Base-by-base conservation (phyloP, 2,329 filamentous ascomycete species). In the Tolypocladium album region DNA sequence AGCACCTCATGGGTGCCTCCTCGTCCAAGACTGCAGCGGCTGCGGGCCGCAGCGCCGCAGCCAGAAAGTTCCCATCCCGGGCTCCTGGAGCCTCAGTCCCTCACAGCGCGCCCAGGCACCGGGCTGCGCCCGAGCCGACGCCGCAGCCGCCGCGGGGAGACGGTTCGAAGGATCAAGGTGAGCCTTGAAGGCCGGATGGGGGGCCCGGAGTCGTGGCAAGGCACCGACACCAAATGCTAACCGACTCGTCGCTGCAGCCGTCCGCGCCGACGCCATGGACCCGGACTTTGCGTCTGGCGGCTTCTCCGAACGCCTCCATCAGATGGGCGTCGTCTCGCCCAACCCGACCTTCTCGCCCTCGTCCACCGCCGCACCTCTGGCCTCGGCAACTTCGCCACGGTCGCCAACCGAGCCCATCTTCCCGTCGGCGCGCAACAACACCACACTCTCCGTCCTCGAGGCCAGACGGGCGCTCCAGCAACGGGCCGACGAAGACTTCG, bases 261-360 rank as follows among this genome's bases (percentile, higher is more conserved):
- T 77, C 61, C 71, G 67, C 58, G 67, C 72, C 45, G 76, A 80
- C 61, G 70, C 70, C 42, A 64, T 66, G 62, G 74, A 78, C 60
- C 75, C 78, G n/a, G 75, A 80, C 64, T 66, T 69, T 42, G 63
- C 71, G 22, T 70, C 74, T 53, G 67, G 73, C n/a, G 76, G 72
- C 62, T 84, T 82, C 69, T 78, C 81, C 11, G 71, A 72, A 56
- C 80, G 82, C 20, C 75, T 85, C 6, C 75, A 75, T 34, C 71
- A 80, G 62, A 82, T 85, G 77, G 82, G 82, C 66, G 72, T 83
- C 38, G 81, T 76, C 11, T 75, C 80, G 55, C 81, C 82, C 5
- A 81, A 79, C 63, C 81, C 82, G 38, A 82, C 79, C 5, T 78
- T 75, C 55, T 83, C 81, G 7, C 73, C 78, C 31, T 82, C 80